These are phyloP conservation scores for Gracilariopsis chorda DNA, from an alignment of 23 red algal species.

Conservation along the genomic window DNA sequence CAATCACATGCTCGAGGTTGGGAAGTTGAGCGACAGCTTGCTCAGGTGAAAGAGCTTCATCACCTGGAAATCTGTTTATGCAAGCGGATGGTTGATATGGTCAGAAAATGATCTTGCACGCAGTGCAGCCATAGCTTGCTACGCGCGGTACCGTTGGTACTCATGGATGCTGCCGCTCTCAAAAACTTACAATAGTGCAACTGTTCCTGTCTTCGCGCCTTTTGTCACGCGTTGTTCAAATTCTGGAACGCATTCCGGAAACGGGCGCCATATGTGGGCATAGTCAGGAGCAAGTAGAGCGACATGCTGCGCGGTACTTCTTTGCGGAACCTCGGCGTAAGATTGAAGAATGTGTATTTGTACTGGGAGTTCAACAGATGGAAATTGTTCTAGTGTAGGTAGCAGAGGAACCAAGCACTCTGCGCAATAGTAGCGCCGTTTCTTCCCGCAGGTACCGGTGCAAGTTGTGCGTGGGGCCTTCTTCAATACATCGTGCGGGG, in stretches of 20 bases:
- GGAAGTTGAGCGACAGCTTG: conserved; percentile 8
- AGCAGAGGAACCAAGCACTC: conserved; percentile 40
- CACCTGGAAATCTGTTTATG: conserved; percentile 20
- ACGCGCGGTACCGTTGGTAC: too few species aligned
- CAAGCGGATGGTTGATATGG: too few species aligned
- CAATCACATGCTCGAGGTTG: conserved; percentile 29
- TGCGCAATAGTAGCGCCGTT: conserved; percentile 52
- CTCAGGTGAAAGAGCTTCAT: conserved; percentile 42
- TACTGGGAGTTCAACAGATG: conserved; percentile 31
- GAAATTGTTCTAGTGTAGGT: not conserved
- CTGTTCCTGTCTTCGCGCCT: not conserved
- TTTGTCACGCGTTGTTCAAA: conserved; percentile 18
- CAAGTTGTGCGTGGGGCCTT: not conserved
- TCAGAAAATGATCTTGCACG: too few species aligned
- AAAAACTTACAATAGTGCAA: conserved; percentile 50
- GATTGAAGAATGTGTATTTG: conserved; percentile 51
- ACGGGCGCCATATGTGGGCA: conserved; percentile 35
- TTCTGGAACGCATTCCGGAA: conserved; percentile 13
- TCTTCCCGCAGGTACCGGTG: conserved; percentile 30
- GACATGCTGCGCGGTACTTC: conserved; percentile 64
- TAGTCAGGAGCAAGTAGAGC: conserved; percentile 27
- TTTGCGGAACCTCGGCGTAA: conserved; percentile 8
- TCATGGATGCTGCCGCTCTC: not conserved
- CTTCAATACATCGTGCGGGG: conserved; percentile 12
- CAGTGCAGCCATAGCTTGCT: too few species aligned